Conservation (phyloP, 352 stramenopile species). For the Phytophthora hybrid region DNA sequence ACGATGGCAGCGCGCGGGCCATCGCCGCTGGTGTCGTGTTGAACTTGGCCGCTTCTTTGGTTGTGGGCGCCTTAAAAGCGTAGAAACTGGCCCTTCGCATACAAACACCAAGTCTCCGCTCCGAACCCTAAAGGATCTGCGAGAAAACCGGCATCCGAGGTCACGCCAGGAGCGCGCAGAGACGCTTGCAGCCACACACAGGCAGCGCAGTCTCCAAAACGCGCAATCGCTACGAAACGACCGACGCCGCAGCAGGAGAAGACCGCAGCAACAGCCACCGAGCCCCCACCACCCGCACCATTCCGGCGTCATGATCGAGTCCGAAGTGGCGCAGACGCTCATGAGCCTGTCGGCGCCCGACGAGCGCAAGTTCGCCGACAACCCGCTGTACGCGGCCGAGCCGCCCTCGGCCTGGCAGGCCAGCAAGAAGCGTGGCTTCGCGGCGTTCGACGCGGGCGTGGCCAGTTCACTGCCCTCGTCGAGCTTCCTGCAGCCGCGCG, state of each 20-base stretch:
- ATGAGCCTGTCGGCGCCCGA: conserved; percentile 84
- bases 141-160: conserved; percentile 11
- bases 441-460: conserved; percentile 46
- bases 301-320: conserved; percentile 62
- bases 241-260: conserved; percentile 4
- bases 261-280: conserved; percentile 16
- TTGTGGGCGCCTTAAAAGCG: conserved; percentile 6
- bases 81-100: conserved; percentile 41
- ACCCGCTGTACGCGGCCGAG: conserved; percentile 65
- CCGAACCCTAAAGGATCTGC: conserved; percentile 31
- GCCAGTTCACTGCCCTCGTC: conserved; percentile 62
- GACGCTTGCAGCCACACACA: conserved; percentile 28
- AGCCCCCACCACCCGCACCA: not conserved
- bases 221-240: conserved; percentile 35
- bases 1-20: too few relatives aligned
- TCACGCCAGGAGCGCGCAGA: conserved; percentile 14
- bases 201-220: conserved; percentile 29
- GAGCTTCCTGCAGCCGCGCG: conserved; percentile 52
- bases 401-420: conserved; percentile 59
- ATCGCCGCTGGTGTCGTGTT: conserved; percentile 10
- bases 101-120: conserved; percentile 25
- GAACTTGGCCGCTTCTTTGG: conserved; percentile 35
- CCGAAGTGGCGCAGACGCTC: conserved; percentile 78
- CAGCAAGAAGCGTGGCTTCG: conserved; percentile 64
- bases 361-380: conserved; percentile 67